Conservation (phyloP, 2,329 filamentous ascomycete genomes). For the Aspergillus tamarii region DNA sequence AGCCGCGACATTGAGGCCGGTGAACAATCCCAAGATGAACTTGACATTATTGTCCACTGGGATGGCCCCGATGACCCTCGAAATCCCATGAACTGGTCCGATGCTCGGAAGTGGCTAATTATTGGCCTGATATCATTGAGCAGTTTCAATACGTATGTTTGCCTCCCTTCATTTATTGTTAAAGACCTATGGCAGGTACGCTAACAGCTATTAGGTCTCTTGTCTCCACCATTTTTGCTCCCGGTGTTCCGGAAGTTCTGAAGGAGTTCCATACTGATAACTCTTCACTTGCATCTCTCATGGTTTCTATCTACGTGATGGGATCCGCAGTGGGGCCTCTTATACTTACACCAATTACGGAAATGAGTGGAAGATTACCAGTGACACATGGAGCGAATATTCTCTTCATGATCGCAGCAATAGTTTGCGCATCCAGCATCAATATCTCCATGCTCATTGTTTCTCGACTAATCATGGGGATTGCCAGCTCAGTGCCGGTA, state of each 20-base stretch:
- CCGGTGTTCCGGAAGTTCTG: constrained; percentile 41
- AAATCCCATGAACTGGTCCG: constrained; percentile 24
- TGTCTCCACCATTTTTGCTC: constrained; percentile 46
- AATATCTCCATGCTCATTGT: constrained; percentile 56
- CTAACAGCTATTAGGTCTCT: constrained; percentile 25
- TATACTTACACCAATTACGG: constrained; percentile 60
- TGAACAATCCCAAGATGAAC: constrained; percentile 11
- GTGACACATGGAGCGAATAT: constrained; percentile 60
- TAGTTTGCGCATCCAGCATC: constrained; percentile 65
- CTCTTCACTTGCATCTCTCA: constrained; percentile 49
- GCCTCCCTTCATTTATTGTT: neutral
- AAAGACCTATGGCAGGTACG: neutral
- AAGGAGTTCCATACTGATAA: constrained; percentile 47
- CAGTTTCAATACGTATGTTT: constrained; percentile 22
- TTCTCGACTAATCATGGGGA: constrained; percentile 54
- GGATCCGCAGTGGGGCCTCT: constrained; percentile 62
- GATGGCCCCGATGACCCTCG: constrained; percentile 19
- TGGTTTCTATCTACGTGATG: constrained; percentile 63
- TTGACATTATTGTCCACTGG: constrained; percentile 17
- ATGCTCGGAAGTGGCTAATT: constrained; percentile 20
- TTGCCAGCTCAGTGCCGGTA: constrained; percentile 51
- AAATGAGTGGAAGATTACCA: constrained; percentile 64
- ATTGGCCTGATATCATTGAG: constrained; percentile 24
- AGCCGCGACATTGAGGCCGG: constrained; percentile 10
- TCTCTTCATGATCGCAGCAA: constrained; percentile 63